phyloP scores from a whole-genome alignment of 345 rosid species.

The Sonneratia alba region DNA sequence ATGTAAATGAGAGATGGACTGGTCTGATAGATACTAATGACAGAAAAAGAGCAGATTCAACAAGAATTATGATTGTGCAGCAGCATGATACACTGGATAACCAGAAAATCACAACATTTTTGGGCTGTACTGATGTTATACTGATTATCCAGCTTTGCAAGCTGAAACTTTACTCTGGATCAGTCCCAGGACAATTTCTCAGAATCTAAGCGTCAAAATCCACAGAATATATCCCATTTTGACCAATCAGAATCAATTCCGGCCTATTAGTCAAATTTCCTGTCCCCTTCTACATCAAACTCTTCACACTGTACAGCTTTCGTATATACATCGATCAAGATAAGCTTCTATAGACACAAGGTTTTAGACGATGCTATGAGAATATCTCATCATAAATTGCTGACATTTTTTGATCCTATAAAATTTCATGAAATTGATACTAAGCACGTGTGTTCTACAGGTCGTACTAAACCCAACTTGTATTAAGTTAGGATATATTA shows the following conservation, averaged over 20 bases:
- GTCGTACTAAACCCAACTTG: not conserved
- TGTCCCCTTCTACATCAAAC: not conserved
- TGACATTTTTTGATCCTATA: not conserved
- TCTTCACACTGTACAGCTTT: not conserved
- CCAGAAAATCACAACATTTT: not conserved
- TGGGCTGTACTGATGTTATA: not conserved
- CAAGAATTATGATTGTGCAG: not conserved
- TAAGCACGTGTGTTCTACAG: no score
- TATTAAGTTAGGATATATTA: not conserved
- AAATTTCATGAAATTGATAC: not conserved
- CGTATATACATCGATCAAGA: not conserved
- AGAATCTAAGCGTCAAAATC: not conserved
- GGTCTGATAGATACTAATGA: slow-evolving; percentile 31
- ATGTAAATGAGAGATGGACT: slow-evolving; percentile 21
- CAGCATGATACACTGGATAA: not conserved
- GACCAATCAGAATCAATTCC: not conserved
- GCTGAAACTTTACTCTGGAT: not conserved
- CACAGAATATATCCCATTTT: not conserved
- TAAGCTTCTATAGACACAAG: not conserved
- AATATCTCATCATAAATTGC: not conserved
- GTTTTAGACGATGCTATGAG: not conserved
- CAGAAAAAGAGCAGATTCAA: not conserved
- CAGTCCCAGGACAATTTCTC: not conserved
- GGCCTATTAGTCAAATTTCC: not conserved
- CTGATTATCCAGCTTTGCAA: not conserved